Evolutionary conservation across 2,329 filamentous ascomycete species (phyloP).

Genomic region (Xylaria sp.): DNA sequence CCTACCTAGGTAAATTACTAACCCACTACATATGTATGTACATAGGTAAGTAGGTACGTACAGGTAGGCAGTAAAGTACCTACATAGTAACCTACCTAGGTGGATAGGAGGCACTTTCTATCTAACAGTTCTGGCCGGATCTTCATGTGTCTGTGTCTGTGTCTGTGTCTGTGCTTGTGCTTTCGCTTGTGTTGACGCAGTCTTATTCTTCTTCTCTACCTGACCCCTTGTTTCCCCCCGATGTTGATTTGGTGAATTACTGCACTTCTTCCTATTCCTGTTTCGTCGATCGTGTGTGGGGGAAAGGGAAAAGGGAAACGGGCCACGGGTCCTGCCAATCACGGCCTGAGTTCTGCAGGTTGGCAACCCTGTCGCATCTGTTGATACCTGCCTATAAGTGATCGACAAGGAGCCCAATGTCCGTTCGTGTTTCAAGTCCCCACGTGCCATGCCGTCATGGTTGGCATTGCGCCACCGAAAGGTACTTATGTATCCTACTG

Average conservation of each 20-base stretch:
- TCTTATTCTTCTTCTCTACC: not conserved
- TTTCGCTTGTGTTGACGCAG: not conserved
- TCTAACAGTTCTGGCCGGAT: not conserved
- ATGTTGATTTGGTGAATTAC: slow-evolving; percentile 18
- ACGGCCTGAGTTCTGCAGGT: not conserved
- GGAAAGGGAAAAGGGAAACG: slow-evolving; percentile 7
- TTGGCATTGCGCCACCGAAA: not conserved
- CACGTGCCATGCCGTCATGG: slow-evolving; percentile 28
- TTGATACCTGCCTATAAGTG: not conserved
- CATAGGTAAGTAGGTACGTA: too few species aligned
- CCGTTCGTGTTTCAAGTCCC: not conserved
- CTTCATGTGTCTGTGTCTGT: not conserved
- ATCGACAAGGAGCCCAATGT: not conserved
- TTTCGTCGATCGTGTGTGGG: slow-evolving; percentile 19
- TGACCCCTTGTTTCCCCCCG: slow-evolving; percentile 16
- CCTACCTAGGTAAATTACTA: too few species aligned
- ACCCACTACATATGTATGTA: too few species aligned
- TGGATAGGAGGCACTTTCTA: not conserved
- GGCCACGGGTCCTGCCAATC: slow-evolving; percentile 5
- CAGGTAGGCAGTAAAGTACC: too few species aligned
- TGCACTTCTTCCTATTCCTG: slow-evolving; percentile 4
- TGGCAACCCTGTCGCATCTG: not conserved
- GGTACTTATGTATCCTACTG: slow-evolving; percentile 13
- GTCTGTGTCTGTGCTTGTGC: not conserved
- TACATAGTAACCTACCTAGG: too few species aligned